Evolutionary conservation across 2,329 filamentous ascomycete species (phyloP), one percentile per base, ranked within the genome.

Genomic region (Cladobotryum protrusum): DNA sequence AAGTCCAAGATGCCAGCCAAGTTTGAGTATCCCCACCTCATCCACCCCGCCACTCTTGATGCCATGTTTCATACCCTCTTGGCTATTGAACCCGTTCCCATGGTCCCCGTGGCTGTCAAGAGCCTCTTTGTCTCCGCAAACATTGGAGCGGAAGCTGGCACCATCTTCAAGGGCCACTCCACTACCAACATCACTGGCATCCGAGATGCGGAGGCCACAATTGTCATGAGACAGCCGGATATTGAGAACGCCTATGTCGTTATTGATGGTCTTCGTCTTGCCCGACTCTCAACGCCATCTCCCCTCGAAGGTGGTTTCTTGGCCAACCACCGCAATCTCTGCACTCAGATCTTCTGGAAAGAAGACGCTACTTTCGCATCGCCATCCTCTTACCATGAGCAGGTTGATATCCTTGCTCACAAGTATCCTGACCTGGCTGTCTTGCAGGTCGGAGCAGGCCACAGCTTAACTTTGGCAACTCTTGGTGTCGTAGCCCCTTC

Each of bases 1-100:
- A 72, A 64, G 54, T 64, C 71, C 3, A 69, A 66, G 41, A 82
- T 82, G 78, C 78, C 78, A 0, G 67, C 66, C 36, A 62, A 70
- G 13, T 79, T 74, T 47, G 78, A 81, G 57, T 80, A 72, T 52
- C 66, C 72, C 3, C 76, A 81, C 54, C 50, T 80, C 4, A 71
- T 83, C n/a, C 79, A 83, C 54, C 79, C 79, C 0, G 72, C 75
- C 4, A 80, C 78, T 0, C 65, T 83, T 12, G 79, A 83, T 55
- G 64, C 74, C 3, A 73, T 81, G 61, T 72, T 83, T 19, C 79
- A 83, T 48, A 70, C 71, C 0, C 65, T 76, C 1, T 73, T 81
- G 45, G 67, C 69, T 5, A 63, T 78, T 3, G 66, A 71, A 4
- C 63, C 66, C 3, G 62, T 64, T 9, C 67, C 74, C 2, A 79